These are phyloP conservation scores for Penicillium samsonianum DNA, from an alignment of 495 filamentous ascomycete species.

Conservation along the genomic window DNA sequence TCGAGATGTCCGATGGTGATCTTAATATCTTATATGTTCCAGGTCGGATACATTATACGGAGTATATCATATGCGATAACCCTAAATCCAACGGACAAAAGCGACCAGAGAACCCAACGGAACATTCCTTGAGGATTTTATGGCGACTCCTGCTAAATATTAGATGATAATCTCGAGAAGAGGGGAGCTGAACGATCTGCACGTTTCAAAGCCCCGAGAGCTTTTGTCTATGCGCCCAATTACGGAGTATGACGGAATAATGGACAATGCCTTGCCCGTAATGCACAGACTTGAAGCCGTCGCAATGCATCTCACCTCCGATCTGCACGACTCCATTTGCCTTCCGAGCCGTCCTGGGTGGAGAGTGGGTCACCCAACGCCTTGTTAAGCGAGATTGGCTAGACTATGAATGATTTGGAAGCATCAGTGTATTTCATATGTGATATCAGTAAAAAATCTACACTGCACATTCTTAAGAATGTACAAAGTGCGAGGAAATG, in stretches of 20 bases:
- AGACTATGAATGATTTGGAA: background rate
- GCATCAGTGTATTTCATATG: background rate
- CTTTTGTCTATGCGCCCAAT: background rate
- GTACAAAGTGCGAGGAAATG: too few species aligned
- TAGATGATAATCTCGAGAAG: background rate
- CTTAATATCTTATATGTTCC: background rate
- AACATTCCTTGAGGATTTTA: background rate
- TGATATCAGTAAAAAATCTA: background rate
- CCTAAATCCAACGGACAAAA: conserved; percentile 12
- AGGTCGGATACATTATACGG: background rate
- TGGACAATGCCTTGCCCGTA: background rate
- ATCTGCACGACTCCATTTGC: conserved; percentile 18
- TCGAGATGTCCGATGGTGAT: conserved; percentile 9
- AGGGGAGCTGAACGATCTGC: conserved; percentile 9
- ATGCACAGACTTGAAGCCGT: background rate
- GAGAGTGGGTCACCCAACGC: conserved; percentile 1
- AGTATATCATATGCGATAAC: background rate
- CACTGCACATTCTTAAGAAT: too few species aligned
- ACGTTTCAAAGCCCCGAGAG: conserved; percentile 9
- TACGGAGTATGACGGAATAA: background rate
- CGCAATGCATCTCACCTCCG: background rate
- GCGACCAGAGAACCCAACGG: background rate
- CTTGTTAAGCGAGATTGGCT: conserved; percentile 20
- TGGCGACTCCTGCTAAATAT: background rate
- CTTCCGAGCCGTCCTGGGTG: conserved; percentile 20